Evolutionary conservation across 805 yeast genomes (phyloP), one percentile per base, ranked within the genome.

Genomic region (Komagataella pastoris): DNA sequence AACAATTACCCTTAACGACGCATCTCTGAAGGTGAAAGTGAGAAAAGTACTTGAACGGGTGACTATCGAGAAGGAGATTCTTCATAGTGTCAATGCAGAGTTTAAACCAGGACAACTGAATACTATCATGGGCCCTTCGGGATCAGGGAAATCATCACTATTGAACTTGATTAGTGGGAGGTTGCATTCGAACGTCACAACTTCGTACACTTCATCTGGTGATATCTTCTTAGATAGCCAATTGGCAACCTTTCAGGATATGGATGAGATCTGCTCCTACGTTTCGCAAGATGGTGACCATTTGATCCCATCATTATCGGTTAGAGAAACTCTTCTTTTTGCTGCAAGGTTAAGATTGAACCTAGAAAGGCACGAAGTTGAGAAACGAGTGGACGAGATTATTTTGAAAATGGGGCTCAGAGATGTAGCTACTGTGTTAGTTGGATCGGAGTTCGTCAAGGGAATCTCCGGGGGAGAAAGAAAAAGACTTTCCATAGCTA

Each of bases 241-340:
- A 59, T 48, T 58, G 49, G 40, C 40, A 30, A 30, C n/a, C 10
- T 30, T 30, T 14, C 12, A 30, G 14, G 50, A 61, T n/a, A 67
- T 76, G 7, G 62, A 43, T n/a, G n/a, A 50, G 12, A 58, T 79
- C 23, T 75, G 91, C 50, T 86, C 91, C 0, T 88, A 84, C 65
- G 96, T 88, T 18, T 77, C 86, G 5, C 96, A 88, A 60, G 87
- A 83, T 56, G 96, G 88, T 61, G 82, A 80, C 55, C 81, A 85
- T 44, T 68, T 88, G 51, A 66, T 86, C 46, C 77, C 91, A 1
- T 72, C 80, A 6, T 68, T 88, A 51, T 87, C 96, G 0, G 96
- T 88, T 2, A 63, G 81, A 49, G 96, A 88, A 64, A 86, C 95
- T 0, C 66, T 88, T 19, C 70, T 72, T 52, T 85, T 72, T 65